Base-by-base conservation (phyloP, 2,329 filamentous ascomycete genomes). In the Penicillium sp. region DNA sequence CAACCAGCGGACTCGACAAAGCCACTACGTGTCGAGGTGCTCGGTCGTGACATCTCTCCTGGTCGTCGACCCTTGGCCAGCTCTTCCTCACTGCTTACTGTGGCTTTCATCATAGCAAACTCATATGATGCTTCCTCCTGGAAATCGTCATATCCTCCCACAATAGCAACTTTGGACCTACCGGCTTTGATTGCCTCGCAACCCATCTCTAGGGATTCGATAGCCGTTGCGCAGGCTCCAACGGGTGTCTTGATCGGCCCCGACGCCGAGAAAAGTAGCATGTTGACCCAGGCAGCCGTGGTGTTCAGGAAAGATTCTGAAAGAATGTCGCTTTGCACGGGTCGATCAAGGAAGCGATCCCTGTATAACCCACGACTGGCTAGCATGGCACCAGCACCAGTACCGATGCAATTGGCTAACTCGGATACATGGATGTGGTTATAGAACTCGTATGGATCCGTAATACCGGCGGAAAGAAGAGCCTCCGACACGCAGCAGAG, bases 1-100 rank as follows among this genome's bases (percentile, higher is more conserved):
- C 91, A 96, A 69, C 94, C 94, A 77, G 99, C 94, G 2, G 94
- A 96, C 77, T 99, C 94, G 93, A 99, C 97, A 81, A 99, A 99
- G 52, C 94, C 94, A 67, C 92, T 94, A 76, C 94, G 85, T 61
- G 94, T 97, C 2, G 94, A 97, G 47, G 94, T 97, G 3, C 92
- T 95, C 3, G 94, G 94, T 61, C 94, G 88, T 30, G 94, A 99
- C 94, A 99, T 99, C 77, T 55, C 52, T 97, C 87, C 85, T 12
- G 94, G 93, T 49, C 93, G 97, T 63, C 94, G 90, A 46, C 94
- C 94, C 69, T 97, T 94, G 8, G 87, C 91, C 65, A 99, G 90
- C 74, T 99, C 94, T 65, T 97, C 91, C 59, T 97, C 88, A 23
- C 92, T 92, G 70, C 97, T 99, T 83, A 91, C 96, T 55, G 94